Evolutionary conservation across 257 asterid genomes (phyloP).

Genomic region (Echium plantagineum): DNA sequence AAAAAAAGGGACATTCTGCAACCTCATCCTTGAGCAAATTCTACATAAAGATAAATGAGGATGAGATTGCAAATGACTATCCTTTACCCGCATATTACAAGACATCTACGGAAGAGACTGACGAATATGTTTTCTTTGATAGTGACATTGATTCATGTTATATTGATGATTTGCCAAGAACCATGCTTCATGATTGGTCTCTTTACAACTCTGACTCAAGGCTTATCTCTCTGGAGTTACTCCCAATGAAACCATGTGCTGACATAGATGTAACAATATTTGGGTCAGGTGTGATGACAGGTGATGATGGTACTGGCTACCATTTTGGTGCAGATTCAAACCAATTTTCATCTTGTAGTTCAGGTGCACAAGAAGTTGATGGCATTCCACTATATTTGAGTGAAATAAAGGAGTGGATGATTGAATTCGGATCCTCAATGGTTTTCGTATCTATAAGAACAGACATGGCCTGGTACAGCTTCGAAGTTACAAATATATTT

Average conservation of each 20-base stretch:
- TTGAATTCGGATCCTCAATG: conserved; percentile 81
- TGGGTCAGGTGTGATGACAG: conserved; percentile 80
- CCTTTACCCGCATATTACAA: conserved; percentile 89
- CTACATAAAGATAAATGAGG: conserved; percentile 89
- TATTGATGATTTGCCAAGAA: conserved; percentile 63
- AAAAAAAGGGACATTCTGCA: conserved; percentile 44
- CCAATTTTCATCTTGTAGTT: conserved; percentile 40
- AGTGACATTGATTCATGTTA: conserved; percentile 37
- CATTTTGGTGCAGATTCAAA: conserved; percentile 49
- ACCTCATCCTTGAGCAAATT: conserved; percentile 44
- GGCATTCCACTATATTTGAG: conserved; percentile 81
- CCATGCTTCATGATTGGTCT: conserved; percentile 89
- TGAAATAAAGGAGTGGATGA: conserved; percentile 89
- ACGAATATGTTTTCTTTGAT: conserved; percentile 78
- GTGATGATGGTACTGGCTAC: conserved; percentile 92
- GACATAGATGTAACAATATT: conserved; percentile 84
- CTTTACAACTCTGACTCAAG: conserved; percentile 87
- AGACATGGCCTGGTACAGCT: conserved; percentile 80
- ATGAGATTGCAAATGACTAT: conserved; percentile 91
- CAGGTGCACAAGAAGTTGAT: conserved; percentile 38
- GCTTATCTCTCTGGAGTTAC: conserved; percentile 79
- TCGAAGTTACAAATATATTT: conserved; percentile 3
- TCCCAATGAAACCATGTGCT: conserved; percentile 83
- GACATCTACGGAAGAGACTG: conserved; percentile 57
- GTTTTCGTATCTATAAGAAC: conserved; percentile 74